These are phyloP conservation scores for Fusarium sp. DNA, from an alignment of 2,329 filamentous ascomycete genomes.

Conservation along the genomic window DNA sequence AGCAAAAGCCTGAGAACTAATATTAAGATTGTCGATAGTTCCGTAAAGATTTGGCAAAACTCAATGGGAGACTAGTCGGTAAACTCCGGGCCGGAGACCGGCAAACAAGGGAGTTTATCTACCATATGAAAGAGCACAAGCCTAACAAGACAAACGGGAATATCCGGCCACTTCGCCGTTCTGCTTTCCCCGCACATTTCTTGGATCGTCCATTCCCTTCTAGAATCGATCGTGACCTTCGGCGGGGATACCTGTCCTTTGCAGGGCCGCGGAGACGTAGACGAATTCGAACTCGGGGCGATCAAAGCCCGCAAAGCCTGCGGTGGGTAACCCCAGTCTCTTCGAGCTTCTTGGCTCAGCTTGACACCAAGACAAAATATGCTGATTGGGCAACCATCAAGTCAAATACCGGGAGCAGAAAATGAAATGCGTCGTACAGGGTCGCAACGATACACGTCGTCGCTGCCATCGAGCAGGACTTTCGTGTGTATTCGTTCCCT, in stretches of 20 bases:
- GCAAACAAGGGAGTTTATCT: conserved; percentile 8
- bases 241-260: conserved; percentile 27
- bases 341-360: neutral
- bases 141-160: conserved; percentile 13
- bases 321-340: conserved; percentile 3
- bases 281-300: conserved; percentile 17
- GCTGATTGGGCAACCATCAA: conserved; percentile 13
- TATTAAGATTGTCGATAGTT: conserved; percentile 17
- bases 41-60: neutral
- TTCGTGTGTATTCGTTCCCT: conserved; percentile 22
- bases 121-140: neutral
- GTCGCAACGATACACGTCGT: conserved; percentile 22
- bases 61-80: neutral
- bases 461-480: conserved; percentile 23
- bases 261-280: neutral
- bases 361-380: neutral
- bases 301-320: conserved; percentile 29
- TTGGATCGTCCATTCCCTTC: conserved; percentile 18
- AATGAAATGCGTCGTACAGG: conserved; percentile 32
- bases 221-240: conserved; percentile 8
- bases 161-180: conserved; percentile 29
- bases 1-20: conserved; percentile 10
- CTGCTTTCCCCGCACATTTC: conserved; percentile 12
- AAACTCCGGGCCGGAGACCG: conserved; percentile 16
- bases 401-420: conserved; percentile 30